phyloP scores from a whole-genome alignment of 177 flowering plant genomes.

The Vitis hybrid region DNA sequence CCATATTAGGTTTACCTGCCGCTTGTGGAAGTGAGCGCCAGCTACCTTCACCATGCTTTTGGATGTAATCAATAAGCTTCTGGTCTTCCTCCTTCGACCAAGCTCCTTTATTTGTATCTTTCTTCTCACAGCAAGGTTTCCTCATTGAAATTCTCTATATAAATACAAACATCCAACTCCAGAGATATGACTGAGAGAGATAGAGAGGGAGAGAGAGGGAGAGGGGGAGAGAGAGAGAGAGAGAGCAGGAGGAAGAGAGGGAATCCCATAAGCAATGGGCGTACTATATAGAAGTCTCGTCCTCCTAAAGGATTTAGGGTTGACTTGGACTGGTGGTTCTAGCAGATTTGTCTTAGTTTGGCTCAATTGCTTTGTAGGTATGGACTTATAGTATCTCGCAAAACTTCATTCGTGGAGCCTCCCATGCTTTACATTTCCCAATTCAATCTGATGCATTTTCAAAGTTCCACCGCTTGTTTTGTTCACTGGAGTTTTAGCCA shows the following conservation, averaged over 20 bases:
- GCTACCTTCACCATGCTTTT: constrained; percentile 53
- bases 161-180: not conserved
- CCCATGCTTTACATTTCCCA: too few species aligned
- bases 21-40: constrained; percentile 56
- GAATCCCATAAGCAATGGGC: too few species aligned
- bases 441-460: too few species aligned
- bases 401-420: too few species aligned
- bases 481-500: too few species aligned
- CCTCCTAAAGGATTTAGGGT: not conserved
- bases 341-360: too few species aligned
- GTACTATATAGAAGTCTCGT: not conserved
- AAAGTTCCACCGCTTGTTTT: too few species aligned
- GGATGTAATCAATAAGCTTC: constrained; percentile 48
- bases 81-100: constrained; percentile 70
- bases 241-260: not conserved
- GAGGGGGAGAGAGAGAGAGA: not conserved
- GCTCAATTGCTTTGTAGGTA: too few species aligned
- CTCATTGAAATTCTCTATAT: constrained; percentile 30
- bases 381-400: too few species aligned
- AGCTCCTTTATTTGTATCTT: constrained; percentile 55
- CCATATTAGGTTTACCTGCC: constrained; percentile 36
- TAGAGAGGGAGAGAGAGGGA: constrained; percentile 9
- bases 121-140: constrained; percentile 47
- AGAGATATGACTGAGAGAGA: not conserved
- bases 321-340: not conserved